Percentiles rank a stretch among this genome's conserved stretches.
phyloP scores from a whole-genome alignment of 352 stramenopile species.

The Pythium apleroticum region DNA sequence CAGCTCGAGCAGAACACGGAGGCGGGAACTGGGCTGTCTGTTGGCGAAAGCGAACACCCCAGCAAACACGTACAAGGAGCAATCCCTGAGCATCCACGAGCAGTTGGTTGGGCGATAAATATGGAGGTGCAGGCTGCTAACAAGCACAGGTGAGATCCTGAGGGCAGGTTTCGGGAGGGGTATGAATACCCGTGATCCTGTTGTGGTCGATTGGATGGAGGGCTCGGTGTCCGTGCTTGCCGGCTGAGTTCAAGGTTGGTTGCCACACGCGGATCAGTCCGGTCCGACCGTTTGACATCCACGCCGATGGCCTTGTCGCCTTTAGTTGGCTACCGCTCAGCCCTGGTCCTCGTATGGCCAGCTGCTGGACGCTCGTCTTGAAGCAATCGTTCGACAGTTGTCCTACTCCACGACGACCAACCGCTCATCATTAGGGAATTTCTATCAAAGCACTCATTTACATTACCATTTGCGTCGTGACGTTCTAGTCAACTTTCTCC shows the following conservation, averaged over 20 bases:
- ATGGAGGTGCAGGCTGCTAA: not conserved
- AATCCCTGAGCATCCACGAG: not conserved
- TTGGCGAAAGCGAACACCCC: not conserved
- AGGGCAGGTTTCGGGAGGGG: not conserved
- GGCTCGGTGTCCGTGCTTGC: not conserved
- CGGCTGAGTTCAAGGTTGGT: not conserved
- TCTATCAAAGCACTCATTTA: not conserved
- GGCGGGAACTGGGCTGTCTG: no score
- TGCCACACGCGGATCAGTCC: not conserved
- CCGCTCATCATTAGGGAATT: not conserved
- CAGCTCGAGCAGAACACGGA: not conserved
- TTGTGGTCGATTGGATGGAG: not conserved
- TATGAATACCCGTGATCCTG: not conserved
- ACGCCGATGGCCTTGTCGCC: not conserved
- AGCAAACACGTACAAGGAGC: not conserved
- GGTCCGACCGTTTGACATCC: not conserved
- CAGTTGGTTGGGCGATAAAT: not conserved
- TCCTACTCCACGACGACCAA: not conserved
- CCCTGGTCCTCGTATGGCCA: not conserved
- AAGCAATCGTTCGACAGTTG: not conserved
- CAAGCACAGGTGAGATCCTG: not conserved
- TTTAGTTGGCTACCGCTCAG: not conserved
- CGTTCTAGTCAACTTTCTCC: conserved; percentile 72
- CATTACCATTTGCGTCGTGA: not conserved
- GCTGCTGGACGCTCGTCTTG: not conserved